Evolutionary conservation across 805 yeast species (phyloP).

Genomic region (Saturnispora sanitii): DNA sequence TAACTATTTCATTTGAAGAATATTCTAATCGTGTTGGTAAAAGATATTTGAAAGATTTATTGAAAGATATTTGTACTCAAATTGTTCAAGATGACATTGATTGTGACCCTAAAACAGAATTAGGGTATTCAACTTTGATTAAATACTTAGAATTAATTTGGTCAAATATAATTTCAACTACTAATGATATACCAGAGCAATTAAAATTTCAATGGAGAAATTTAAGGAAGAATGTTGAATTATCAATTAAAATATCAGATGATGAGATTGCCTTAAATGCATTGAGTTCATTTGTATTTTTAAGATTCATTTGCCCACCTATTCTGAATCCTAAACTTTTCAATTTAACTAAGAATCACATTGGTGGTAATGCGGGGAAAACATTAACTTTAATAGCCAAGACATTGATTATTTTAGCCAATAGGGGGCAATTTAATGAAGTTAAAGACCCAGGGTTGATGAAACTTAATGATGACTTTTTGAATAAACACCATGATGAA

Average conservation of each 20-base stretch:
- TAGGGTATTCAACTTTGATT: conserved; percentile 27
- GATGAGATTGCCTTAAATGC: conserved; percentile 50
- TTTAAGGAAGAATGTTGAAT: conserved; percentile 55
- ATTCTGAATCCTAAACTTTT: conserved; percentile 82
- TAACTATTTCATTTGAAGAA: conserved; percentile 73
- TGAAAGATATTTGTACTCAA: conserved; percentile 57
- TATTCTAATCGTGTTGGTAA: conserved; percentile 71
- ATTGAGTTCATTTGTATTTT: conserved; percentile 71
- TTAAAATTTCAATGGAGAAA: conserved; percentile 55
- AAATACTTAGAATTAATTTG: conserved; percentile 47
- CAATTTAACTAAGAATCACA: conserved; percentile 59
- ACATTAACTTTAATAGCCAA: conserved; percentile 78
- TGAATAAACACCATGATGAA: conserved; percentile 46
- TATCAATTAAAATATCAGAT: conserved; percentile 48
- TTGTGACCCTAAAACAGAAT: conserved; percentile 58
- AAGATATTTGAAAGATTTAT: conserved; percentile 61
- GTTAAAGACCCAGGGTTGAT: conserved; percentile 77
- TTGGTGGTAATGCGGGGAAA: conserved; percentile 61
- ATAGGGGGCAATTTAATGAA: conserved; percentile 58
- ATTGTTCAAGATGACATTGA: conserved; percentile 39
- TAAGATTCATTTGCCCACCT: conserved; percentile 86
- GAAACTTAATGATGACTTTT: conserved; percentile 54
- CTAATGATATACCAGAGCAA: conserved; percentile 64
- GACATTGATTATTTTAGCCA: conserved; percentile 67
- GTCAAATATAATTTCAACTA: conserved; percentile 52